Conservation (phyloP, 371 early-diverging fungal species). For the Mucor sp. region DNA sequence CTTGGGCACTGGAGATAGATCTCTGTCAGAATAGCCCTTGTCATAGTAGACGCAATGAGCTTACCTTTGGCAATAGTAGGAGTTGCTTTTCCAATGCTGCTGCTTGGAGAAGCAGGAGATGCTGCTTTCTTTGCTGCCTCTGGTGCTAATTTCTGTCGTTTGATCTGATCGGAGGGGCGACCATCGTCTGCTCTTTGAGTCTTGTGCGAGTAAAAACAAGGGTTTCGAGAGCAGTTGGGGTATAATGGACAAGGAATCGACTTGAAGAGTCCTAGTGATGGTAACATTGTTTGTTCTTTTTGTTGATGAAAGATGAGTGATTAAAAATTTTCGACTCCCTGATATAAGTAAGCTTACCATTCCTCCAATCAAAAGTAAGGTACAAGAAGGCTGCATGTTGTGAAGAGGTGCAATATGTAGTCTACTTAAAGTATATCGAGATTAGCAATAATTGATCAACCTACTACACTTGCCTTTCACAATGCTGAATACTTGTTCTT, state of each 20-base stretch:
- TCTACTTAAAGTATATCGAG: no score
- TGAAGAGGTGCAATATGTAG: no score
- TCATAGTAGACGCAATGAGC: neutral
- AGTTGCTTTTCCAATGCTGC: neutral
- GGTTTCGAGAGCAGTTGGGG: conserved; percentile 31
- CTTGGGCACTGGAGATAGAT: neutral
- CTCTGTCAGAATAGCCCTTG: neutral
- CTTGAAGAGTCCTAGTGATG: conserved; percentile 38
- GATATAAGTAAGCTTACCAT: neutral
- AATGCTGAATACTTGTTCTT: no score
- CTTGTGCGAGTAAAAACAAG: conserved; percentile 38
- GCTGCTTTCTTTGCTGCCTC: neutral
- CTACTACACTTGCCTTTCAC: no score
- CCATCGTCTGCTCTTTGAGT: neutral
- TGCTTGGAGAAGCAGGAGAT: neutral
- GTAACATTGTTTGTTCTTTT: conserved; percentile 36
- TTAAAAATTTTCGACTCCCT: neutral
- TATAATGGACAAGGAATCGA: conserved; percentile 35
- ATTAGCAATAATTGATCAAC: no score
- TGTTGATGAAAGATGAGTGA: neutral
- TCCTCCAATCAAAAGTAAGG: no score
- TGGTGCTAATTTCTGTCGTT: conserved; percentile 9
- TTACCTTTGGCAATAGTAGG: neutral
- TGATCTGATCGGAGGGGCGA: neutral
- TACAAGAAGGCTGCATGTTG: no score